Evolutionary conservation across 495 filamentous ascomycete species (phyloP).

Genomic region (Xylaria telfairii): DNA sequence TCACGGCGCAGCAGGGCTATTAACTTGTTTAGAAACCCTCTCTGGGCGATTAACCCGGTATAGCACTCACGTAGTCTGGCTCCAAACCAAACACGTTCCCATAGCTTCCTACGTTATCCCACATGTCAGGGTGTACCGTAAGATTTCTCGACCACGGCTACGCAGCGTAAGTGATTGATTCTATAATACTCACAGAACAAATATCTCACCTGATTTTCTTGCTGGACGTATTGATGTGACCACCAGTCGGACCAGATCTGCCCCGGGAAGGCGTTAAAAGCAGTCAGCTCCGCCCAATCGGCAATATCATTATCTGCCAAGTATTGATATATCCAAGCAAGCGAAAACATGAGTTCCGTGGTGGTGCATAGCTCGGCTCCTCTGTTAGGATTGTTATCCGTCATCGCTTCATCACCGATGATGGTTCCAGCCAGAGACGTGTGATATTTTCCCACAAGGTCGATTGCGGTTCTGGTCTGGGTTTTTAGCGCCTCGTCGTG

Average conservation of each 20-base stretch:
- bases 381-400: constrained; percentile 39
- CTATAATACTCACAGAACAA: neutral
- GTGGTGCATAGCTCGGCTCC: constrained; percentile 44
- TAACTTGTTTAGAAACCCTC: constrained; percentile 23
- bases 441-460: constrained; percentile 38
- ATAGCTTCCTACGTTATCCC: constrained; percentile 54
- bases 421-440: constrained; percentile 44
- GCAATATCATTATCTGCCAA: constrained; percentile 55
- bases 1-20: constrained; percentile 67
- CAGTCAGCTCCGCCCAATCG: constrained; percentile 57
- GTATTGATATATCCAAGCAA: constrained; percentile 43
- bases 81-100: constrained; percentile 55
- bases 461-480: constrained; percentile 40
- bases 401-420: constrained; percentile 40
- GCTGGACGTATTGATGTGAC: constrained; percentile 62
- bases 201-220: constrained; percentile 58
- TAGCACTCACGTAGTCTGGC: constrained; percentile 38
- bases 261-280: constrained; percentile 63
- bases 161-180: constrained; percentile 13
- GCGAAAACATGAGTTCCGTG: constrained; percentile 42
- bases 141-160: constrained; percentile 51
- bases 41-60: neutral
- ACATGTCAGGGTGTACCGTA: constrained; percentile 48
- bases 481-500: constrained; percentile 37
- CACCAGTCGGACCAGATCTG: constrained; percentile 62